Percentiles rank a stretch among this genome's conserved stretches.
phyloP scores from a whole-genome alignment of 1,284 basidiomycete species.

The Moniliophthora roreri region DNA sequence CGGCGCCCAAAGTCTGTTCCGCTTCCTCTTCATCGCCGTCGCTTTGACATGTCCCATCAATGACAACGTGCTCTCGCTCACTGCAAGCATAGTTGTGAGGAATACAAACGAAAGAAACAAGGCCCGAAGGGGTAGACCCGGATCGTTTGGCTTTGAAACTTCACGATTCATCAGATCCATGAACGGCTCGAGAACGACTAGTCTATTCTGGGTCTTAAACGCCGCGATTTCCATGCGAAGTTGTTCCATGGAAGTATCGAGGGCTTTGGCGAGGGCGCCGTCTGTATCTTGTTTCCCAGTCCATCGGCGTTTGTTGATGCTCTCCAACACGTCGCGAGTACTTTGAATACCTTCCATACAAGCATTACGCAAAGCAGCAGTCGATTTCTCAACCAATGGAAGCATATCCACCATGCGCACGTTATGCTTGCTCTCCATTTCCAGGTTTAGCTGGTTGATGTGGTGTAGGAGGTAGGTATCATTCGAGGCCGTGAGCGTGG shows the following conservation, averaged over 20 bases:
- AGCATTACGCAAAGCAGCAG: slow-evolving; percentile 40
- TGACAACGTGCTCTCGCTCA: slow-evolving; percentile 41
- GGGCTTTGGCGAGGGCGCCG: slow-evolving; percentile 27
- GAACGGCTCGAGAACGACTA: slow-evolving; percentile 50
- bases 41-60: slow-evolving; percentile 43
- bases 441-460: slow-evolving; percentile 29
- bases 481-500: slow-evolving; percentile 12
- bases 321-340: slow-evolving; percentile 35
- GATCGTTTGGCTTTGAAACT: slow-evolving; percentile 2
- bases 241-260: slow-evolving; percentile 36
- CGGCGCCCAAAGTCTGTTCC: slow-evolving; percentile 51
- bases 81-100: slow-evolving; percentile 40
- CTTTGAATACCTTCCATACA: slow-evolving; percentile 34
- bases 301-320: slow-evolving; percentile 51
- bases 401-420: slow-evolving; percentile 47
- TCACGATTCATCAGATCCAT: slow-evolving; percentile 26
- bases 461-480: slow-evolving; percentile 44
- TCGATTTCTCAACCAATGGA: slow-evolving; percentile 44
- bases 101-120: slow-evolving; percentile 51
- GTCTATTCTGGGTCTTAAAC: slow-evolving; percentile 41
- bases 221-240: slow-evolving; percentile 36
- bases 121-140: slow-evolving; percentile 32
- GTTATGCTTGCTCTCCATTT: slow-evolving; percentile 34
- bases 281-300: slow-evolving; percentile 17
- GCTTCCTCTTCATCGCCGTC: slow-evolving; percentile 36